phyloP scores from a whole-genome alignment of 495 filamentous ascomycete genomes.

The Usnea hakonensis region DNA sequence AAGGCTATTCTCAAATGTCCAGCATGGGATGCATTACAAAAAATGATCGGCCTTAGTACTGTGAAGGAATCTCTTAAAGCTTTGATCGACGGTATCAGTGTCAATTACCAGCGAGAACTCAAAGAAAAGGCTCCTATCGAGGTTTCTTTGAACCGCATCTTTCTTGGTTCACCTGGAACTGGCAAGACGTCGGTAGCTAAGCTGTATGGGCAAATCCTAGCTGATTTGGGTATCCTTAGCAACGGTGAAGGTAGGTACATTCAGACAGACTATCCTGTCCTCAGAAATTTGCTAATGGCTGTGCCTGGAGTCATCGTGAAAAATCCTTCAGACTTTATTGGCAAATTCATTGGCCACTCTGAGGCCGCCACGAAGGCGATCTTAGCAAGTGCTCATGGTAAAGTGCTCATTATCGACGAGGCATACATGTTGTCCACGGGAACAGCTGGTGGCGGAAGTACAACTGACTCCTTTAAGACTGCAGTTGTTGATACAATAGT shows the following conservation, averaged over 20 bases:
- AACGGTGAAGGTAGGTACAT: conserved; percentile 49
- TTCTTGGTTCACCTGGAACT: conserved; percentile 63
- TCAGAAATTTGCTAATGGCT: not conserved
- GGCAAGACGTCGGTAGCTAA: conserved; percentile 74
- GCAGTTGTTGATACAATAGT: conserved; percentile 75
- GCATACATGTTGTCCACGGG: conserved; percentile 52
- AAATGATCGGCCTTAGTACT: conserved; percentile 49
- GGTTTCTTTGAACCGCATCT: conserved; percentile 61
- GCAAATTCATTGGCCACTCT: conserved; percentile 53
- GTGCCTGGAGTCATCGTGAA: conserved; percentile 48
- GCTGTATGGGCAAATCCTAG: conserved; percentile 60
- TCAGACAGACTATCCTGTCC: not conserved
- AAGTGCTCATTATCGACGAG: conserved; percentile 72
- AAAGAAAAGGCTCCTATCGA: conserved; percentile 48
- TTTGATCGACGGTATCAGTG: conserved; percentile 50
- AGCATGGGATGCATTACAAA: conserved; percentile 54
- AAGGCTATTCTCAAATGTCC: conserved; percentile 39
- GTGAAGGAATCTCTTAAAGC: conserved; percentile 56
- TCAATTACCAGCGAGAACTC: conserved; percentile 57
- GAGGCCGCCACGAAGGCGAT: conserved; percentile 68
- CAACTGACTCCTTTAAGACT: conserved; percentile 51
- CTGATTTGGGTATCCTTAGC: conserved; percentile 50
- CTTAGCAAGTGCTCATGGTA: conserved; percentile 55
- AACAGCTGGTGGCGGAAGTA: conserved; percentile 15
- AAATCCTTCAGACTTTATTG: conserved; percentile 69